Conservation (phyloP, 2,329 filamentous ascomycete genomes). For the Ceratocystis cacaofunesta region DNA sequence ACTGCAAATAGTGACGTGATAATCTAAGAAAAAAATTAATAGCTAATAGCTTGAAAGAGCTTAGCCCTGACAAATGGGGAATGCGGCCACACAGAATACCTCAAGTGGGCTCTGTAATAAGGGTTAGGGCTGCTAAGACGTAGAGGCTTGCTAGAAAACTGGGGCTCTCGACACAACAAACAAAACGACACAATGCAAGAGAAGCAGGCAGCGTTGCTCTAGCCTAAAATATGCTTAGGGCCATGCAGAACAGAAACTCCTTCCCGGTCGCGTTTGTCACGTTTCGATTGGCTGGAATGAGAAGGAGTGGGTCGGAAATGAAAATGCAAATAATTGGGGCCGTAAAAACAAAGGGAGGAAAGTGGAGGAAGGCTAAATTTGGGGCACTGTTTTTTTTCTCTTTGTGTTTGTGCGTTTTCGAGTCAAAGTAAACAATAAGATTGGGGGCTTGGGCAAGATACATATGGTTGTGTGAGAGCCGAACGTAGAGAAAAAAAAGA, state of each 20-base stretch:
- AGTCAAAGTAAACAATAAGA: conserved; percentile 3
- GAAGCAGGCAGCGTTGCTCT: no score
- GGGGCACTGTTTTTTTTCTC: neutral
- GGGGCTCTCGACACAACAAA: no score
- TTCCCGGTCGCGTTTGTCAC: neutral
- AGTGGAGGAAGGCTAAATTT: neutral
- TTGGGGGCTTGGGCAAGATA: neutral
- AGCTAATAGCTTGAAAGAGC: no score
- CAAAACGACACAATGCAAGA: no score
- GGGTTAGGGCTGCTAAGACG: neutral
- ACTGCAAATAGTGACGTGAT: no score
- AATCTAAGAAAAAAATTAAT: no score
- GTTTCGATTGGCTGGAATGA: neutral
- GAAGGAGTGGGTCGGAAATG: neutral
- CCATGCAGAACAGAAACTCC: neutral
- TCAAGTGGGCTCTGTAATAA: neutral
- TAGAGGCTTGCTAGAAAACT: no score
- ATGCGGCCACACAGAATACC: no score
- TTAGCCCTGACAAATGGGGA: no score
- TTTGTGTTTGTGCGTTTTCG: neutral
- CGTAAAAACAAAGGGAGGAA: conserved; percentile 3
- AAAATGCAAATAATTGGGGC: neutral
- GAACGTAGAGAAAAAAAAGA: no score
- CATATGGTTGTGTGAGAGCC: no score
- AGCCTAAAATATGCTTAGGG: neutral